These are phyloP conservation scores for Dujonia santamariae DNA, from an alignment of 1,139 yeast species.

Conservation along the genomic window DNA sequence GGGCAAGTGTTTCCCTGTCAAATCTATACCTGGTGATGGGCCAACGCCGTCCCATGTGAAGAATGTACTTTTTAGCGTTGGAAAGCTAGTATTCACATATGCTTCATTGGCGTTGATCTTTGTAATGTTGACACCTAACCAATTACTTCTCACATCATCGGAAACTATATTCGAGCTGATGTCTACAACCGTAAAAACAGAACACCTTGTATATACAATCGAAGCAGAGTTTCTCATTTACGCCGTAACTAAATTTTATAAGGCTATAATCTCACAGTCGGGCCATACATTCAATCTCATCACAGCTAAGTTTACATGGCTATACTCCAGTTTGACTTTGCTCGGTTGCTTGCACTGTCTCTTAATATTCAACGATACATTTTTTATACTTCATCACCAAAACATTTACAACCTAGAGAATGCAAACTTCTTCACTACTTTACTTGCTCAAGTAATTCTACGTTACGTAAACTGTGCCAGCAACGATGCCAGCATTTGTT, in stretches of 20 bases:
- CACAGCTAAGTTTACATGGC: constrained; percentile 20
- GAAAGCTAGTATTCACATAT: too few relatives aligned
- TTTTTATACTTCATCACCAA: constrained; percentile 15
- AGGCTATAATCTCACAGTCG: constrained; percentile 6
- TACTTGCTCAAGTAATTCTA: constrained; percentile 17
- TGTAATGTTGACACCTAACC: too few relatives aligned
- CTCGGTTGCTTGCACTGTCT: constrained; percentile 13
- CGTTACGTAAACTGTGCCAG: constrained; percentile 7
- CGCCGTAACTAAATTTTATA: constrained; percentile 12
- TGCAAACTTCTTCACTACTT: constrained; percentile 1
- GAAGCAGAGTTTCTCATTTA: constrained; percentile 14
- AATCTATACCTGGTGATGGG: too few relatives aligned
- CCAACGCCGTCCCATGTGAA: too few relatives aligned
- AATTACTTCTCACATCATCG: too few relatives aligned
- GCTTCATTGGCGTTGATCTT: too few relatives aligned
- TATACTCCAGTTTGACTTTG: constrained; percentile 20
- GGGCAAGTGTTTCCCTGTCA: too few relatives aligned
- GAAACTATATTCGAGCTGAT: too few relatives aligned
- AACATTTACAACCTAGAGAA: background rate
- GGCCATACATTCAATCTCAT: constrained; percentile 15
- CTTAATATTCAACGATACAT: constrained; percentile 21
- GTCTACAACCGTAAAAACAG: too few relatives aligned
- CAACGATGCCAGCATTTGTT: background rate
- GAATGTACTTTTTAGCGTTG: too few relatives aligned
- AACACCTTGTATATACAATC: constrained; percentile 22